Conservation (phyloP, 768 basidiomycete species). For the Dioszegia aurantiaca region DNA sequence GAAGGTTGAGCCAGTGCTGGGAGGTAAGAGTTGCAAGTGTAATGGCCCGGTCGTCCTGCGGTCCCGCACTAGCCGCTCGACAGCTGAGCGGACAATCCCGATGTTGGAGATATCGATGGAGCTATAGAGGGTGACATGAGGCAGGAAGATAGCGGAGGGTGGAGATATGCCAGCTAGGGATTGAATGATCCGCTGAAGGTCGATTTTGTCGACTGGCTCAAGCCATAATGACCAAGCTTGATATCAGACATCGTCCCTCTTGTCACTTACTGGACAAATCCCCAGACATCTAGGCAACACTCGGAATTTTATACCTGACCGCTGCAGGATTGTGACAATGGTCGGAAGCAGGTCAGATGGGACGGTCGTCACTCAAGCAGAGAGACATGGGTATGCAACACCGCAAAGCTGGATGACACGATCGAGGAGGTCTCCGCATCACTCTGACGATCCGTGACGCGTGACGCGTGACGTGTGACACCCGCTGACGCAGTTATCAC, state of each 20-base stretch:
- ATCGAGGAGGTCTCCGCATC: too few relatives aligned
- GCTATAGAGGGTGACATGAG: constrained; percentile 1
- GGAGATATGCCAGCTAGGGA: not conserved
- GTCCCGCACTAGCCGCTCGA: not conserved
- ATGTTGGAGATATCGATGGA: not conserved
- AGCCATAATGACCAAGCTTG: constrained; percentile 7
- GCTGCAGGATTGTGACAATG: too few relatives aligned
- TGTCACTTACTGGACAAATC: not conserved
- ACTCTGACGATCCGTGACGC: too few relatives aligned
- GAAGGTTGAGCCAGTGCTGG: not conserved
- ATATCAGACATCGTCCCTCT: not conserved
- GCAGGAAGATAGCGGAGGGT: not conserved
- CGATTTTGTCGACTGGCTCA: not conserved
- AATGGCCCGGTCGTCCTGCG: not conserved
- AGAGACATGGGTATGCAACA: too few relatives aligned
- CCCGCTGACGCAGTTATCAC: too few relatives aligned
- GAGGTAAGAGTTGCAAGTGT: not conserved
- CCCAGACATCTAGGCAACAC: not conserved
- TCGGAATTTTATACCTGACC: too few relatives aligned
- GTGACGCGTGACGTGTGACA: too few relatives aligned
- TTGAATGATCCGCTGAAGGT: not conserved
- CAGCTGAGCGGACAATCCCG: not conserved
- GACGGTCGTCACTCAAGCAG: too few relatives aligned
- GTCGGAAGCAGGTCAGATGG: too few relatives aligned
- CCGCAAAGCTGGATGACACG: too few relatives aligned